phyloP scores from a whole-genome alignment of 352 stramenopile species.

The Pythium phragmiticola region DNA sequence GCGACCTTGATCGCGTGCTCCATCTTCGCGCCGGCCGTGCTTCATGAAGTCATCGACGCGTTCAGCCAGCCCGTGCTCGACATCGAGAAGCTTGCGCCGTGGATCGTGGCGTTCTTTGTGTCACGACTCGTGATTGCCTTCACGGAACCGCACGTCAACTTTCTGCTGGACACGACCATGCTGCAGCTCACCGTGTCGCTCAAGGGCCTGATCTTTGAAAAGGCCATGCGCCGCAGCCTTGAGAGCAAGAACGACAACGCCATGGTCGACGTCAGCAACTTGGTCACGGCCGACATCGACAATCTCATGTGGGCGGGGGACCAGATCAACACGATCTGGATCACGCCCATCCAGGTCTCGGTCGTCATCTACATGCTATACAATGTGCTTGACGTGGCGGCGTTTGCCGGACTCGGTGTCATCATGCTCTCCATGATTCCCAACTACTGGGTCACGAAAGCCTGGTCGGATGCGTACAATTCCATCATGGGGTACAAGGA shows the following conservation, averaged over 20 bases:
- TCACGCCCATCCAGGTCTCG: slow-evolving; percentile 15
- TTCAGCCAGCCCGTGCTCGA: slow-evolving; percentile 21
- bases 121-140: slow-evolving; percentile 1
- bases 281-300: not conserved
- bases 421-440: not conserved
- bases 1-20: slow-evolving; percentile 7
- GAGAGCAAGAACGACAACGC: not conserved
- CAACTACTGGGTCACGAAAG: slow-evolving; percentile 29
- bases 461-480: slow-evolving; percentile 13
- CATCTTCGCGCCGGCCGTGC: slow-evolving; percentile 24
- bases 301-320: not conserved
- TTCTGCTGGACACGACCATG: not conserved
- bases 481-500: slow-evolving; percentile 34
- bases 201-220: not conserved
- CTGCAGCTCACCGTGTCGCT: slow-evolving; percentile 2
- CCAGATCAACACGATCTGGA: slow-evolving; percentile 1
- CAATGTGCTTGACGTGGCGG: slow-evolving; percentile 15
- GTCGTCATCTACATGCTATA: slow-evolving; percentile 20
- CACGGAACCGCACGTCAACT: not conserved
- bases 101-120: slow-evolving; percentile 6
- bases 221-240: not conserved
- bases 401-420: slow-evolving; percentile 17
- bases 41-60: slow-evolving; percentile 29
- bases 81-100: slow-evolving; percentile 11
- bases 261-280: slow-evolving; percentile 2